phyloP scores from a whole-genome alignment of 176 grass and related monocot genomes.

The Calamus simplicifolius region DNA sequence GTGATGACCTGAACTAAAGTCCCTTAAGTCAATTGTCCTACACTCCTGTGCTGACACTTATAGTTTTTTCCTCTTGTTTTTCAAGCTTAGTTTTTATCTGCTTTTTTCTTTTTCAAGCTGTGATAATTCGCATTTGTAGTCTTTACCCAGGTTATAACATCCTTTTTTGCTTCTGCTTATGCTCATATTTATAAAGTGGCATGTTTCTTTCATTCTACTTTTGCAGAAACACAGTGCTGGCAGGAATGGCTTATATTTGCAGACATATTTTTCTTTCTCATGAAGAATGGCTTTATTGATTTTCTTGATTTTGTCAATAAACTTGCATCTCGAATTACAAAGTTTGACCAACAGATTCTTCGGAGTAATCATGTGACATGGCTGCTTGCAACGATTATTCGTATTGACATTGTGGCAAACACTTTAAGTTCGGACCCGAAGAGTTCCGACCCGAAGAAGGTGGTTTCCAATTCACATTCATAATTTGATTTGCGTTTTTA shows the following conservation, averaged over 20 bases:
- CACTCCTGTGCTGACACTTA: too few species aligned
- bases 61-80: too few species aligned
- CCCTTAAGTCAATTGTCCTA: too few species aligned
- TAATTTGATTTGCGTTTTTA: background rate
- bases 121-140: too few species aligned
- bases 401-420: constrained; percentile 85
- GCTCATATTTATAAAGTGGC: too few species aligned
- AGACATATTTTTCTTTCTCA: constrained; percentile 98
- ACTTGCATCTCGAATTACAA: constrained; percentile 68
- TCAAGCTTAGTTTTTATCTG: too few species aligned
- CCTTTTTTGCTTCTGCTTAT: too few species aligned
- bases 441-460: constrained; percentile 83
- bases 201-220: constrained; percentile 13
- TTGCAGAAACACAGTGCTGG: constrained; percentile 86
- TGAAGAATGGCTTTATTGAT: constrained; percentile 98
- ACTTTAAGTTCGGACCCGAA: constrained; percentile 81
- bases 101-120: too few species aligned
- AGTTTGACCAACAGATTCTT: constrained; percentile 73
- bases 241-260: constrained; percentile 97
- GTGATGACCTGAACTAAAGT: too few species aligned
- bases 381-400: constrained; percentile 90
- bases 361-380: constrained; percentile 93
- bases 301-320: constrained; percentile 98
- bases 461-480: constrained; percentile 10
- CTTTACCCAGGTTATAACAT: too few species aligned